Evolutionary conservation across 805 yeast species (phyloP).

Genomic region (Suhomyces xylopsoci): DNA sequence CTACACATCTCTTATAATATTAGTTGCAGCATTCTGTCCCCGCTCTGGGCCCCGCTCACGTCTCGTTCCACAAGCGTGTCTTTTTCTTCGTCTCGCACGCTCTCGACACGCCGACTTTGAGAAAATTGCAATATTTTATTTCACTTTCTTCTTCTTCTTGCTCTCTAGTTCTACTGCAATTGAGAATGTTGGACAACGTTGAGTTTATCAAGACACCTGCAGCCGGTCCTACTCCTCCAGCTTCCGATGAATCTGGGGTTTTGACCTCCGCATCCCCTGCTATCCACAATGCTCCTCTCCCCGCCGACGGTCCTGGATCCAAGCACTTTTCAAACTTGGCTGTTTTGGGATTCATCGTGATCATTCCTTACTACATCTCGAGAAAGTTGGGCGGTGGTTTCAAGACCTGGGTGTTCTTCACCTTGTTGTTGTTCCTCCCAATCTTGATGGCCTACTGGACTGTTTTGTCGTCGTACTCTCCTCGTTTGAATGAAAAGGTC

Average conservation of each 20-base stretch:
- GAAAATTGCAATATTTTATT: neutral
- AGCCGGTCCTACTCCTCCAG: constrained; percentile 35
- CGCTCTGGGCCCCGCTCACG: neutral
- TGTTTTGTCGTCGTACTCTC: constrained; percentile 68
- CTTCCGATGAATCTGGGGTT: constrained; percentile 33
- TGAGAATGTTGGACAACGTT: constrained; percentile 37
- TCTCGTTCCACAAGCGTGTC: neutral
- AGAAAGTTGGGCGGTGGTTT: constrained; percentile 68
- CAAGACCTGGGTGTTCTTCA: constrained; percentile 62
- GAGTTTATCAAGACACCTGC: constrained; percentile 62
- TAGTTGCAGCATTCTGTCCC: neutral
- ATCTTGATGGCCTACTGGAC: constrained; percentile 84
- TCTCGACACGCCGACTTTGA: neutral
- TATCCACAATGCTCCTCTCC: constrained; percentile 80
- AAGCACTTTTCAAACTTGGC: constrained; percentile 66
- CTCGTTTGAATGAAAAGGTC: constrained; percentile 76
- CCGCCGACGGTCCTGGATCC: constrained; percentile 90
- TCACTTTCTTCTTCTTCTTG: neutral
- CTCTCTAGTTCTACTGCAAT: neutral
- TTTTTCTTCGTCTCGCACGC: neutral
- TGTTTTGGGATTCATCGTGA: constrained; percentile 46
- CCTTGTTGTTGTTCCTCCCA: constrained; percentile 58
- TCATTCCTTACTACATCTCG: constrained; percentile 61
- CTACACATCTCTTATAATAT: neutral
- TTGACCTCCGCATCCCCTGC: constrained; percentile 53